Evolutionary conservation across 2,329 filamentous ascomycete genomes (phyloP).

Genomic region (Phyllosticta citriasiana): DNA sequence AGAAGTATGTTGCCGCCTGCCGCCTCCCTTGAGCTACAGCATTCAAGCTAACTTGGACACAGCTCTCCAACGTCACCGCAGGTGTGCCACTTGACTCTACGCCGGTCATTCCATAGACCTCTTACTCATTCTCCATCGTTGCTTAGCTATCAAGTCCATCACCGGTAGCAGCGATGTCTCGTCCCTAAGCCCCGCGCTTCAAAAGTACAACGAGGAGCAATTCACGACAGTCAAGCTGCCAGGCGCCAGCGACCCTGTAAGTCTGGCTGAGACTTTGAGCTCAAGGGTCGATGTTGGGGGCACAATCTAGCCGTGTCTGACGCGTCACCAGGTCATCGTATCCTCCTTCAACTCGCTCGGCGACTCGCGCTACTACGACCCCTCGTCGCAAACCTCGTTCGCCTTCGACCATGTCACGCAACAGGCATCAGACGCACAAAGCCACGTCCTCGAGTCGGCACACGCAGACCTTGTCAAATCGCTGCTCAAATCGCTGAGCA

Average conservation of each 20-base stretch:
- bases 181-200: conserved; percentile 71
- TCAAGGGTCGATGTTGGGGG: background rate
- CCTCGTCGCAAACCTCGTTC: conserved; percentile 80
- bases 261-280: conserved; percentile 11
- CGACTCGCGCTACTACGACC: conserved; percentile 78
- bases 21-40: background rate
- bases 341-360: conserved; percentile 79
- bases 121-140: background rate
- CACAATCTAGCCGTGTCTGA: background rate
- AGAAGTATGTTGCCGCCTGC: conserved; percentile 55
- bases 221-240: conserved; percentile 83
- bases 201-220: conserved; percentile 95
- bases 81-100: conserved; percentile 41
- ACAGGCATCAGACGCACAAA: conserved; percentile 76
- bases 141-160: conserved; percentile 77
- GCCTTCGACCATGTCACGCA: conserved; percentile 72
- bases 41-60: conserved; percentile 18
- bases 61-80: conserved; percentile 83
- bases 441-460: conserved; percentile 64
- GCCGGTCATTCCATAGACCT: background rate
- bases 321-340: conserved; percentile 52
- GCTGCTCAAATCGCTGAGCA: conserved; percentile 63
- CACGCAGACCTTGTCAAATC: conserved; percentile 77
- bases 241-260: conserved; percentile 67
- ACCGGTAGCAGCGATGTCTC: conserved; percentile 59